Percentiles rank a stretch among this genome's conserved stretches.
Conservation (phyloP, 768 basidiomycete genomes). For the Boletus vinaceobasis region DNA sequence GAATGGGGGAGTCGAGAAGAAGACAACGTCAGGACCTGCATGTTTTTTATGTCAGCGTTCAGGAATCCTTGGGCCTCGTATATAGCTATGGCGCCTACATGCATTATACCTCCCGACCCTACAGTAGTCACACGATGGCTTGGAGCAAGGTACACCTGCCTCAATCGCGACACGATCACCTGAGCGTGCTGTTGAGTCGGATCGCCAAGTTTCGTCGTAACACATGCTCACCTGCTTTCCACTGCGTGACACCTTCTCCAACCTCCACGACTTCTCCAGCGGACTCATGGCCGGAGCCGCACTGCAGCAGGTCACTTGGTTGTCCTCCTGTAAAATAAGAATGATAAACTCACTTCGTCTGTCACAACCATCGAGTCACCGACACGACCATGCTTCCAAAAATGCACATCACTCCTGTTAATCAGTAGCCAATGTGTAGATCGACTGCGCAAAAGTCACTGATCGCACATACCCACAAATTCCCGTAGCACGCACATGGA, state of each 20-base stretch:
- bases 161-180: slow-evolving; percentile 70
- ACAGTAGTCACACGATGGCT: slow-evolving; percentile 58
- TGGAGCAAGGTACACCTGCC: slow-evolving; percentile 65
- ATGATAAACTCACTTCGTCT: slow-evolving; percentile 46
- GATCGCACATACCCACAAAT: slow-evolving; percentile 56
- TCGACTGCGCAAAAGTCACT: neutral
- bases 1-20: slow-evolving; percentile 72
- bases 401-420: slow-evolving; percentile 65
- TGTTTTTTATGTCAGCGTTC: neutral
- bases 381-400: slow-evolving; percentile 68
- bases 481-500: slow-evolving; percentile 65
- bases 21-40: slow-evolving; percentile 46
- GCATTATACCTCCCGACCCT: slow-evolving; percentile 64
- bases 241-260: slow-evolving; percentile 62
- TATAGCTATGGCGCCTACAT: slow-evolving; percentile 32
- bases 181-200: slow-evolving; percentile 16
- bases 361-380: slow-evolving; percentile 70
- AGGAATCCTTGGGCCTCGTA: too few relatives aligned
- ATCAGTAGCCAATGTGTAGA: neutral
- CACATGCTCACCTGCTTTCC: slow-evolving; percentile 49
- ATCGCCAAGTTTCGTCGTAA: neutral
- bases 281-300: slow-evolving; percentile 68
- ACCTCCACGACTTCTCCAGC: slow-evolving; percentile 65
- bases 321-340: neutral
- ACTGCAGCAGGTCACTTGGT: slow-evolving; percentile 33